phyloP scores from a whole-genome alignment of 768 basidiomycete genomes.

The Trametes cubensis region DNA sequence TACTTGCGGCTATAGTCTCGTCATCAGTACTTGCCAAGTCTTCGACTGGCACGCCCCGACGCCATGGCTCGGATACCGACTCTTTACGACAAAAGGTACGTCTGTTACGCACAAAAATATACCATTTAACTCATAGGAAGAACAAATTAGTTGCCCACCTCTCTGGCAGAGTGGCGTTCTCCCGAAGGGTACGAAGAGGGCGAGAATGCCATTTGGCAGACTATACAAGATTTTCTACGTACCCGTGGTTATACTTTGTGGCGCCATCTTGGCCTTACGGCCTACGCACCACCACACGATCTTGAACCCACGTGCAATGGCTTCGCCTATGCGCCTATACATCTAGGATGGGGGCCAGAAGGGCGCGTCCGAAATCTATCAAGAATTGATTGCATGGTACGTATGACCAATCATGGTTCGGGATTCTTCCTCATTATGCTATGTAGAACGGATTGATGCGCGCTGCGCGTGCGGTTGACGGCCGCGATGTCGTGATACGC shows the following conservation, averaged over 20 bases:
- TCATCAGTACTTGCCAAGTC: no score
- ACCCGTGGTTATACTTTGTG: not conserved
- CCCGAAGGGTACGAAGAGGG: not conserved
- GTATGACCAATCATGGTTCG: not conserved
- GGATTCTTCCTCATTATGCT: not conserved
- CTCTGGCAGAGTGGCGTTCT: not conserved
- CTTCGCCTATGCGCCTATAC: not conserved
- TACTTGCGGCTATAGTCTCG: no score
- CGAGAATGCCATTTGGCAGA: not conserved
- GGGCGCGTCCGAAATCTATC: not conserved
- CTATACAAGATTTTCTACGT: not conserved
- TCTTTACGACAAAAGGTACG: no score
- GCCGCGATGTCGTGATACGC: constrained; percentile 13
- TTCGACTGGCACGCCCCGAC: no score
- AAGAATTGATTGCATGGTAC: not conserved
- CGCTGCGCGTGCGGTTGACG: constrained; percentile 1
- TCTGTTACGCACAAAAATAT: no score
- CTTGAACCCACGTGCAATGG: not conserved
- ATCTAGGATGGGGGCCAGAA: not conserved
- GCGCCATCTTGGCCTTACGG: not conserved
- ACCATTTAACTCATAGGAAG: no score
- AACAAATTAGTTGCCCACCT: not conserved
- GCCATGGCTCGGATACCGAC: no score
- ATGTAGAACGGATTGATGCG: not conserved
- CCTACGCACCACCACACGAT: not conserved